Conservation (phyloP, 495 filamentous ascomycete genomes). For the Aspergillus bridgeri region DNA sequence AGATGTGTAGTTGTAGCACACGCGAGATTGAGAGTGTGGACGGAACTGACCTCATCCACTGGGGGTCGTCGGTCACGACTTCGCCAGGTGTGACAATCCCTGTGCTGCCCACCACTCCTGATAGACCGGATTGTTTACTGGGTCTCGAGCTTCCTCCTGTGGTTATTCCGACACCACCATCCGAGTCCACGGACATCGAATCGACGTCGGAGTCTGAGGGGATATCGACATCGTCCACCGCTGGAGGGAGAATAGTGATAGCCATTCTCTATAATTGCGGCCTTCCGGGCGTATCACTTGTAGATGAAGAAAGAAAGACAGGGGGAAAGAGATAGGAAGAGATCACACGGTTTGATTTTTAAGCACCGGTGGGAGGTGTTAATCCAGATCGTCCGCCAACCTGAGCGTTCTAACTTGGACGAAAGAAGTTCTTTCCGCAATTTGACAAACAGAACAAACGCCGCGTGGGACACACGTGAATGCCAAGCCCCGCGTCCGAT, state of each 20-base stretch:
- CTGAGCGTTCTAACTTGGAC: background rate
- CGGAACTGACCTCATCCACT: constrained; percentile 83
- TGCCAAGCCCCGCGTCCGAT: background rate
- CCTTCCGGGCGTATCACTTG: background rate
- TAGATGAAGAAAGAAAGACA: background rate
- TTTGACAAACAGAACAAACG: constrained; percentile 24
- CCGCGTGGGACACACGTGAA: constrained; percentile 10
- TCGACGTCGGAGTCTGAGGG: constrained; percentile 33
- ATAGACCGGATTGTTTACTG: constrained; percentile 38
- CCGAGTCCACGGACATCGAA: constrained; percentile 53
- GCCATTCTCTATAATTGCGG: constrained; percentile 53
- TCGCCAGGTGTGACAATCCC: constrained; percentile 86
- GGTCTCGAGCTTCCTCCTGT: constrained; percentile 29
- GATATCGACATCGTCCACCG: constrained; percentile 35
- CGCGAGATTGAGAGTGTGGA: background rate
- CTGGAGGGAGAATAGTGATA: constrained; percentile 73
- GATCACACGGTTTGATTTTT: background rate
- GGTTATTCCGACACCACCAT: constrained; percentile 60
- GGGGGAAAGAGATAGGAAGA: too few relatives aligned
- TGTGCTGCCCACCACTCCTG: constrained; percentile 27
- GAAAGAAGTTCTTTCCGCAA: constrained; percentile 11
- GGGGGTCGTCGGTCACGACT: constrained; percentile 80
- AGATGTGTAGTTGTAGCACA: background rate
- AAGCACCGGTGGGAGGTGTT: background rate
- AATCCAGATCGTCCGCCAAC: background rate